Base-by-base conservation (phyloP, 2,329 filamentous ascomycete genomes). In the Colletotrichum cuscutae region DNA sequence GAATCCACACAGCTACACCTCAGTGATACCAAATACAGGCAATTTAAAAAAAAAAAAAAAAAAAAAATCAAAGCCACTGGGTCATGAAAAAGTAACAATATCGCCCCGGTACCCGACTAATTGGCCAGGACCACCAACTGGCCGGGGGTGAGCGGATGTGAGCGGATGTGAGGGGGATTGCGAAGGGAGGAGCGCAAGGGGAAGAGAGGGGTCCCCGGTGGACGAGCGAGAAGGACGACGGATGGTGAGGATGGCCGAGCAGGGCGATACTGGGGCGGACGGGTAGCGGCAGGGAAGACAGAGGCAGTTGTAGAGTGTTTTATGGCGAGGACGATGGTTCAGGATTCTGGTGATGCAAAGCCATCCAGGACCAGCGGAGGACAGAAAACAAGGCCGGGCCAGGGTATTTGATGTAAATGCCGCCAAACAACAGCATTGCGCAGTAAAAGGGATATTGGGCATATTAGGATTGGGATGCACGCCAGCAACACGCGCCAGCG, bases 31-130 rank as follows among this genome's bases (percentile, higher is more conserved):
- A 37, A 37, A 37, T 37, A 30, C 59, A 64, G 26, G 42, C 42
- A 46, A 46, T 46, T 46, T 3, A 26, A 26, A 46, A 46, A 46
- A 46, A 46, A n/a, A n/a, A n/a, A n/a, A n/a, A 26, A 26, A 26
- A 46, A 46, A 46, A 46, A 46, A n/a, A n/a, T 15, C 19, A 68
- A 58, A 28, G 49, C 54, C 35, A 12, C 42, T 37, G 57, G 30
- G 42, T n/a, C 42, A 42, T 35, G 1, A 42, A 65, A 70, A 57
- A 62, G 54, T 52, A 70, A 61, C 65, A 61, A 57, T 65, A 62
- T 72, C 68, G 59, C 71, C 71, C 71, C 53, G 68, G 67, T 49
- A 49, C 58, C 71, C 57, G 58, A 73, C 28, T 73, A 72, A 73
- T 64, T 73, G 71, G 61, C 57, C 62, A 72, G 68, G 68, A 67